A percentile compares a stretch with the other conserved stretches of the same genome.
Evolutionary conservation across 345 rosid species (phyloP).

Genomic region (Barbarea vulgaris): DNA sequence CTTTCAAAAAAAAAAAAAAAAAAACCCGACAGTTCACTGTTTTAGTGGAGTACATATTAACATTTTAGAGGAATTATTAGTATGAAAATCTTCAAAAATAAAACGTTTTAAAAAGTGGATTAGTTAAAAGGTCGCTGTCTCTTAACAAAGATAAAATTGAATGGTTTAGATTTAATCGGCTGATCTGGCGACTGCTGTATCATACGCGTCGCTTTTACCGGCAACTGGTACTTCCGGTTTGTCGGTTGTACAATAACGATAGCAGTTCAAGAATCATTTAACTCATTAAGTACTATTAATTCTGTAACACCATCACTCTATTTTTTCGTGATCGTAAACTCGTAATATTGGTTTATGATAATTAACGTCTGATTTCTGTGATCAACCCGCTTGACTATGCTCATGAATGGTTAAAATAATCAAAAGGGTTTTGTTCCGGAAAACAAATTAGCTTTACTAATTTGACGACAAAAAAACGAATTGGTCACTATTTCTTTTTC

Average conservation of each 20-base stretch:
- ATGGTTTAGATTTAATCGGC: constrained; percentile 33
- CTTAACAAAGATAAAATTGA: constrained; percentile 2
- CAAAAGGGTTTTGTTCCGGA: background rate
- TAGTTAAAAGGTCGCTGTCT: constrained; percentile 33
- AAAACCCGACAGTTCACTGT: too few relatives aligned
- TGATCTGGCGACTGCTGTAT: constrained; percentile 30
- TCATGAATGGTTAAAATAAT: background rate
- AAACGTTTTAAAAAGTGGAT: background rate
- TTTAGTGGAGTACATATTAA: too few relatives aligned
- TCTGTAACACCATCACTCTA: background rate
- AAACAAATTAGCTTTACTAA: too few relatives aligned
- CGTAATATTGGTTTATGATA: background rate
- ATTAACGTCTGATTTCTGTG: too few relatives aligned
- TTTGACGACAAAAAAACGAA: too few relatives aligned
- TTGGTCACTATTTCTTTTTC: too few relatives aligned
- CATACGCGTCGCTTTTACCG: constrained; percentile 30
- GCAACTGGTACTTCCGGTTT: constrained; percentile 32
- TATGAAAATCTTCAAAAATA: background rate
- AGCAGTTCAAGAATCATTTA: background rate
- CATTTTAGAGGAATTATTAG: background rate
- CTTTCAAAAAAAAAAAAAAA: too few relatives aligned
- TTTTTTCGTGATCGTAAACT: background rate
- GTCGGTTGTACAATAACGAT: constrained; percentile 13
- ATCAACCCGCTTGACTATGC: background rate
- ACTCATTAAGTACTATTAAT: background rate